A percentile compares a stretch with the other conserved stretches of the same genome.
These are phyloP conservation scores for Backusella macrospora DNA, from an alignment of 192 early-diverging fungal species.

Conservation along the genomic window DNA sequence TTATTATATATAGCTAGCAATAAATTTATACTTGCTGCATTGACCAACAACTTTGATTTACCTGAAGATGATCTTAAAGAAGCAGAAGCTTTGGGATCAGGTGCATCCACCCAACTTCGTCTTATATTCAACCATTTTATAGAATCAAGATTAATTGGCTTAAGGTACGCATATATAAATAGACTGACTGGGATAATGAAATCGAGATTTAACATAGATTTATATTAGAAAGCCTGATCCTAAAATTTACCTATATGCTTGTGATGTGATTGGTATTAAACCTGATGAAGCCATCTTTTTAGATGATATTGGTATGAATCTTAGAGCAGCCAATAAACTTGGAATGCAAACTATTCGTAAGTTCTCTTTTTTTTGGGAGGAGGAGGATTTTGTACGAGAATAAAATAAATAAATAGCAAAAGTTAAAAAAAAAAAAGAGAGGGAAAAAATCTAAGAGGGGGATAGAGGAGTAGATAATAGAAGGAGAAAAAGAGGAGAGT, in stretches of 20 bases:
- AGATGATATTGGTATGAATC: slow-evolving; percentile 84
- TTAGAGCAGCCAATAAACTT: slow-evolving; percentile 68
- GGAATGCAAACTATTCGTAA: slow-evolving; percentile 74
- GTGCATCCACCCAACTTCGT: slow-evolving; percentile 43
- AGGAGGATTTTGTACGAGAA: background rate
- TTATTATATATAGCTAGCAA: slow-evolving; percentile 37
- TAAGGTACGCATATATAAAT: slow-evolving; percentile 43
- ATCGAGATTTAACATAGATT: background rate
- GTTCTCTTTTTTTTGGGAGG: background rate
- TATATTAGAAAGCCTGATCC: slow-evolving; percentile 77
- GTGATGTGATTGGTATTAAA: slow-evolving; percentile 65
- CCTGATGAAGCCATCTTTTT: slow-evolving; percentile 76
- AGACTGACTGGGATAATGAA: background rate
- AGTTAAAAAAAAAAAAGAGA: background rate
- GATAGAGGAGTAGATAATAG: background rate
- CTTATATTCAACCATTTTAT: slow-evolving; percentile 73
- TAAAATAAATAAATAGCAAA: background rate
- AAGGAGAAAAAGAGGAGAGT: background rate
- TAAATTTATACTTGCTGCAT: slow-evolving; percentile 67
- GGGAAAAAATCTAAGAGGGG: background rate
- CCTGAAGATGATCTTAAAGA: slow-evolving; percentile 45
- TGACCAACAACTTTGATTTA: slow-evolving; percentile 82
- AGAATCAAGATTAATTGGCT: slow-evolving; percentile 73
- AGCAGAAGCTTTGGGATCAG: slow-evolving; percentile 37
- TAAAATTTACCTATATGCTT: slow-evolving; percentile 69